phyloP scores from a whole-genome alignment of 1,139 yeast genomes.

The Pichia sp. region DNA sequence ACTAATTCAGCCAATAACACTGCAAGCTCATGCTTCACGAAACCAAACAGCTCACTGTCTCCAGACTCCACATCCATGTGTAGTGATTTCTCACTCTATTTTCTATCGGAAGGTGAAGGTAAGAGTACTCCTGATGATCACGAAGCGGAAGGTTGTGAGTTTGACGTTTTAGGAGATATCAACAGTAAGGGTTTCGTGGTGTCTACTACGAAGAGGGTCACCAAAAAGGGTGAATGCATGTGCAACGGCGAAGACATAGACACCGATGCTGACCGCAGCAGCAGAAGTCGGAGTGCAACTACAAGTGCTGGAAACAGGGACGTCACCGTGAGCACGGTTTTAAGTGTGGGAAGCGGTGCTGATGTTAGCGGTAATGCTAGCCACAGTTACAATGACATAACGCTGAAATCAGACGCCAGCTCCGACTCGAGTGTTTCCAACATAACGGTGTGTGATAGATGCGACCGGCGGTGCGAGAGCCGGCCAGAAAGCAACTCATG shows the following conservation, averaged over 20 bases:
- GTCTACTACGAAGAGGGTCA: not conserved
- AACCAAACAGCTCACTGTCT: constrained; percentile 4
- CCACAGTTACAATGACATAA: not conserved
- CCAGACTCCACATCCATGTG: constrained; percentile 3
- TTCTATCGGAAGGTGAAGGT: not conserved
- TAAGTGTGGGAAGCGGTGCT: not conserved
- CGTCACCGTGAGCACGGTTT: too few relatives aligned
- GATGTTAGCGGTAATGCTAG: not conserved
- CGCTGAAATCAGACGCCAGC: not conserved
- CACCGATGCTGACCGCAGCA: too few relatives aligned
- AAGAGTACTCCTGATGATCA: not conserved
- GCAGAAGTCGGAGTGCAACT: not conserved
- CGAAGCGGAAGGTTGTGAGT: not conserved
- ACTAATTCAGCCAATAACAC: constrained; percentile 1
- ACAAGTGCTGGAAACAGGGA: not conserved
- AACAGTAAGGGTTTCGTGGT: not conserved
- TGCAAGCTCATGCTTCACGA: constrained; percentile 1
- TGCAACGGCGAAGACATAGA: not conserved
- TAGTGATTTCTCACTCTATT: constrained; percentile 1
- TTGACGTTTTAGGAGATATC: not conserved
- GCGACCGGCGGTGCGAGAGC: not conserved
- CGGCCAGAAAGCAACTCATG: constrained; percentile 19
- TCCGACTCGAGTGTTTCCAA: not conserved
- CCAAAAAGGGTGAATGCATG: not conserved
- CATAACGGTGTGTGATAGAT: constrained; percentile 1